phyloP scores from a whole-genome alignment of 257 asterid genomes.

The Penstemon eatonii region DNA sequence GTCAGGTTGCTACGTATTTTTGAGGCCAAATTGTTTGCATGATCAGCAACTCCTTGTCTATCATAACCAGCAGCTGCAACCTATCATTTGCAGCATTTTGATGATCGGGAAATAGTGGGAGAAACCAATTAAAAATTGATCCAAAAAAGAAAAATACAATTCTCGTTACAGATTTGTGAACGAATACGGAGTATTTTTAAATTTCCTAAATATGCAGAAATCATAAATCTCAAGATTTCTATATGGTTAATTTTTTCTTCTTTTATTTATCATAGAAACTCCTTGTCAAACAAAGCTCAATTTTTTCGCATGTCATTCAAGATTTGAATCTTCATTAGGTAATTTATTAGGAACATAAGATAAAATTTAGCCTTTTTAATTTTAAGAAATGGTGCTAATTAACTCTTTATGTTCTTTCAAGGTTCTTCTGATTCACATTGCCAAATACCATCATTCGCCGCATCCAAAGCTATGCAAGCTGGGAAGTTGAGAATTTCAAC shows the following conservation, averaged over 20 bases:
- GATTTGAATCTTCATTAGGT: too few species aligned
- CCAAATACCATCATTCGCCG: too few species aligned
- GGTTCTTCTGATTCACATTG: too few species aligned
- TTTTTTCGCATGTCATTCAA: neutral
- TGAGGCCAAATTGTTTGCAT: conserved; percentile 86
- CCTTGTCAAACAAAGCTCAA: too few species aligned
- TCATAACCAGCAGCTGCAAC: conserved; percentile 92
- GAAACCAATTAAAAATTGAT: neutral
- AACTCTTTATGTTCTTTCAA: too few species aligned
- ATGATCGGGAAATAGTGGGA: conserved; percentile 24
- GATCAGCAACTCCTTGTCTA: conserved; percentile 92
- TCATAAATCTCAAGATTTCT: neutral
- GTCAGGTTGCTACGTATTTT: conserved; percentile 87
- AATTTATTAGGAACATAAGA: too few species aligned
- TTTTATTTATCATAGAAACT: neutral
- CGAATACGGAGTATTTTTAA: neutral
- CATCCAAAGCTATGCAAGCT: neutral
- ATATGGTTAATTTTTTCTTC: neutral
- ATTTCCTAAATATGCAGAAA: neutral
- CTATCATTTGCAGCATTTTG: conserved; percentile 41
- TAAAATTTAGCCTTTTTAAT: too few species aligned
- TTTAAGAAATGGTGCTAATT: too few species aligned
- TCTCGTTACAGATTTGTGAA: conserved; percentile 9
- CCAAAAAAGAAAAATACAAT: neutral
- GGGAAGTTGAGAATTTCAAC: neutral